These are phyloP conservation scores for Phytophthora hibernalis DNA, from an alignment of 352 stramenopile genomes.

Conservation along the genomic window DNA sequence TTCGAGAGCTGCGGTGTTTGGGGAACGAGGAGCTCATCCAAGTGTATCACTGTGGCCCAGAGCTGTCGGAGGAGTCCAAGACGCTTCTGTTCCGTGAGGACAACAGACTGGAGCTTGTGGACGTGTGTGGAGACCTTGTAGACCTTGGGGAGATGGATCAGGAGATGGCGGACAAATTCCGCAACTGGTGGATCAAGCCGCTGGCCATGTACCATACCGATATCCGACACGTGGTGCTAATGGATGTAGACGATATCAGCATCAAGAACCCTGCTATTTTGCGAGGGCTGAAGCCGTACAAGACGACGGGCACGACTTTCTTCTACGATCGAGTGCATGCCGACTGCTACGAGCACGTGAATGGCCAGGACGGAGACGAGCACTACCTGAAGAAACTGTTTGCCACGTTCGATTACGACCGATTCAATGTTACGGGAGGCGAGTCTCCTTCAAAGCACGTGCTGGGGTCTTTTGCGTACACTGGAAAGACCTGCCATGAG, in stretches of 20 bases:
- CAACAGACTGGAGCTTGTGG: conserved; percentile 20
- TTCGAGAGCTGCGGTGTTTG: conserved; percentile 32
- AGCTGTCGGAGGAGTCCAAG: conserved; percentile 22
- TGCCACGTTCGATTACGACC: conserved; percentile 21
- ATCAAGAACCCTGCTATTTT: conserved; percentile 22
- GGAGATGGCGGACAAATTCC: conserved; percentile 25
- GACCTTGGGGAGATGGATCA: conserved; percentile 1
- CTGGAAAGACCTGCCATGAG: conserved; percentile 29
- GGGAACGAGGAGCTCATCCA: conserved; percentile 33
- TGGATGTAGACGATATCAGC: conserved; percentile 34
- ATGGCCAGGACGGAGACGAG: conserved; percentile 21
- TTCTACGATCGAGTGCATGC: conserved; percentile 33
- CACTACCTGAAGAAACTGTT: conserved; percentile 30
- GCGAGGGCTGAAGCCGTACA: conserved; percentile 22
- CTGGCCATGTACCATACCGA: conserved; percentile 31
- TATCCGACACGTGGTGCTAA: conserved; percentile 29
- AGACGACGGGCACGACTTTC: conserved; percentile 28
- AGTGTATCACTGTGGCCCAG: conserved; percentile 31
- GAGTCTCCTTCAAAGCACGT: conserved; percentile 20
- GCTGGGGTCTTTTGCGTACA: conserved; percentile 26
- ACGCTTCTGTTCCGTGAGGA: conserved; percentile 24
- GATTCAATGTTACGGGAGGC: conserved; percentile 23
- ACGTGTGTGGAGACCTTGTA: conserved; percentile 29
- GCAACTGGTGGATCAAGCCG: conserved; percentile 34
- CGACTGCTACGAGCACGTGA: conserved; percentile 30